These are phyloP conservation scores for Ophiocordyceps camponoti-saundersi DNA, from an alignment of 2,329 filamentous ascomycete genomes.

Conservation along the genomic window DNA sequence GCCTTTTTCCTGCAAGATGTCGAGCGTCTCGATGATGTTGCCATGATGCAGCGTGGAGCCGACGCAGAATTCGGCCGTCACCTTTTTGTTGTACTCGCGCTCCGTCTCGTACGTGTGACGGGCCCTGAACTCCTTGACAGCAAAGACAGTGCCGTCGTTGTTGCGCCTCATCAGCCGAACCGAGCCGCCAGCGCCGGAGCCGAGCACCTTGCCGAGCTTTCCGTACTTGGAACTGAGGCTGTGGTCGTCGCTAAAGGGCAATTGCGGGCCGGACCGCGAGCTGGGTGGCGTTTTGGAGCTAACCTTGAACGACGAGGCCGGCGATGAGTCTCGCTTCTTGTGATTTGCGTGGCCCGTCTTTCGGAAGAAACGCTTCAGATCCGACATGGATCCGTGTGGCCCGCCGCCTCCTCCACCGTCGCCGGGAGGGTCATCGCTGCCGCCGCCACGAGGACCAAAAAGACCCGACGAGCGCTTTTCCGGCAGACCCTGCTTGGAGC, in stretches of 20 bases:
- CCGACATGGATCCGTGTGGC: slow-evolving; percentile 71
- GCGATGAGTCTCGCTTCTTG: slow-evolving; percentile 50
- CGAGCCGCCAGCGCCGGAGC: slow-evolving; percentile 85
- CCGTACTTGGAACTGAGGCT: slow-evolving; percentile 83
- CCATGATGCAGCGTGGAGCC: slow-evolving; percentile 93
- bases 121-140: slow-evolving; percentile 90
- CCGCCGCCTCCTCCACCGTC: slow-evolving; percentile 8
- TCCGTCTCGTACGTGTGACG: slow-evolving; percentile 86
- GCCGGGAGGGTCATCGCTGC: slow-evolving; percentile 13
- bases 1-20: slow-evolving; percentile 85
- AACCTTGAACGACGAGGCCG: slow-evolving; percentile 33
- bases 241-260: slow-evolving; percentile 91
- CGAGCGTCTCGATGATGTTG: slow-evolving; percentile 95
- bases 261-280: slow-evolving; percentile 36
- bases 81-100: slow-evolving; percentile 93
- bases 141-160: slow-evolving; percentile 85
- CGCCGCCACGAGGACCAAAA: slow-evolving; percentile 17
- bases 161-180: slow-evolving; percentile 88
- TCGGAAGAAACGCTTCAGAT: slow-evolving; percentile 93
- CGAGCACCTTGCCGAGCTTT: slow-evolving; percentile 85
- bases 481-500: slow-evolving; percentile 32
- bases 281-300: slow-evolving; percentile 29
- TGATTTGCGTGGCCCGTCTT: slow-evolving; percentile 48
- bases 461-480: slow-evolving; percentile 36
- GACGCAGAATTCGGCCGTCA: slow-evolving; percentile 96